Evolutionary conservation across 2,329 filamentous ascomycete genomes (phyloP).

Genomic region (Emydomyces testavorans): DNA sequence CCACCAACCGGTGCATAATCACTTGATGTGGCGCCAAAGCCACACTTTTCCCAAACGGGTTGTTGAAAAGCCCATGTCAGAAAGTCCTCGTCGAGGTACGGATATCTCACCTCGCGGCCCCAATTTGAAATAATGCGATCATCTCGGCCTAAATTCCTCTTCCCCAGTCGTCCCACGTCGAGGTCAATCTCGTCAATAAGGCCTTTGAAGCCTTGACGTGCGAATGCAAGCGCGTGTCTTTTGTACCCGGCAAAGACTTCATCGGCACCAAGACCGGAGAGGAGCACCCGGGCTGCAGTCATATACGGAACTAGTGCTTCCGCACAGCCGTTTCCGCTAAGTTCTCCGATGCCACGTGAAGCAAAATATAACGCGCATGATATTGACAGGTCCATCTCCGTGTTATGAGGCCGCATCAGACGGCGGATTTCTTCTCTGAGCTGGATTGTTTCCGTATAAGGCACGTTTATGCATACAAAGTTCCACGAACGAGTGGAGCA

Average conservation of each 20-base stretch:
- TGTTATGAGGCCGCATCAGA: conserved; percentile 86
- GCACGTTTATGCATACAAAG: conserved; percentile 71
- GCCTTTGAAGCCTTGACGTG: conserved; percentile 54
- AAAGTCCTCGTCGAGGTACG: conserved; percentile 77
- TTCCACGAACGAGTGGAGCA: conserved; percentile 66
- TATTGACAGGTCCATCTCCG: conserved; percentile 97
- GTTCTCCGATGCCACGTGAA: conserved; percentile 55
- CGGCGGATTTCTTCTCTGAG: conserved; percentile 60
- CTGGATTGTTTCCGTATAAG: conserved; percentile 59
- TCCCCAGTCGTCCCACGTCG: conserved; percentile 74
- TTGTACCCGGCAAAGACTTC: conserved; percentile 92
- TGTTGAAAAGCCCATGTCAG: conserved; percentile 65
- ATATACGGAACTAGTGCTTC: conserved; percentile 38
- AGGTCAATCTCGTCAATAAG: conserved; percentile 73
- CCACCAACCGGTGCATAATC: conserved; percentile 8
- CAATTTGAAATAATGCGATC: conserved; percentile 84
- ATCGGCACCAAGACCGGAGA: conserved; percentile 89
- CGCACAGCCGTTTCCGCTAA: conserved; percentile 25
- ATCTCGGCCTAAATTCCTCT: conserved; percentile 89
- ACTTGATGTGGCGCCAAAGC: conserved; percentile 51
- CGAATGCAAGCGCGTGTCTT: conserved; percentile 67
- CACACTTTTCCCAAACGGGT: conserved; percentile 77
- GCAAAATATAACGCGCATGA: conserved; percentile 91
- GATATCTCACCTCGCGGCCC: conserved; percentile 79
- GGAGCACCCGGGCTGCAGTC: conserved; percentile 66